Evolutionary conservation across 345 rosid species (phyloP).

Genomic region (Linum usitatissimum): DNA sequence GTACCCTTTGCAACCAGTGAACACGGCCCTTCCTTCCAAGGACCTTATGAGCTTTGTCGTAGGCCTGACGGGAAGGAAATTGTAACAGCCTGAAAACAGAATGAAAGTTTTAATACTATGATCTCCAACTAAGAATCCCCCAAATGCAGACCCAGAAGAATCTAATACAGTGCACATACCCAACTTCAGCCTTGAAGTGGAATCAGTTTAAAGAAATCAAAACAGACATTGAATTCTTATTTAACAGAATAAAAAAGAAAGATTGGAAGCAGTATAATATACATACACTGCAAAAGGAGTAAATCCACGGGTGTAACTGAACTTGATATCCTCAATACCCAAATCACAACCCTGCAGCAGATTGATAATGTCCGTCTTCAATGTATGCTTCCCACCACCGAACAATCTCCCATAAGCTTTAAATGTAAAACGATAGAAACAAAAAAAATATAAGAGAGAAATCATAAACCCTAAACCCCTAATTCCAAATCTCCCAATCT

Average conservation of each 20-base stretch:
- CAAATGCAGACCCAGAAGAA: not conserved
- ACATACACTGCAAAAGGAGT: slow-evolving; percentile 37
- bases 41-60: slow-evolving; percentile 28
- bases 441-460: not conserved
- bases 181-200: not conserved
- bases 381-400: slow-evolving; percentile 33
- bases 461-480: slow-evolving; percentile 16
- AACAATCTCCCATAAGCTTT: slow-evolving; percentile 34
- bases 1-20: slow-evolving; percentile 51
- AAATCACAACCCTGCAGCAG: slow-evolving; percentile 50
- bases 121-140: not conserved
- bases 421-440: slow-evolving; percentile 21
- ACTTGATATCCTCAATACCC: slow-evolving; percentile 44
- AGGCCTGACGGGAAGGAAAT: slow-evolving; percentile 35
- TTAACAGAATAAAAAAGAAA: not conserved
- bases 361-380: slow-evolving; percentile 56
- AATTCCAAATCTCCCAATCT: not conserved
- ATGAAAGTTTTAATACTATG: not conserved
- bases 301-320: slow-evolving; percentile 34
- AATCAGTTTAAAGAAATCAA: not conserved
- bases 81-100: slow-evolving; percentile 42
- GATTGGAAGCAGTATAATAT: slow-evolving; percentile 3
- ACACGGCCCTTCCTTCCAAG: slow-evolving; percentile 40
- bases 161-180: not conserved
- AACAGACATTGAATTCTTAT: not conserved